Conservation (phyloP, 2,329 filamentous ascomycete genomes). For the Epichloe typhina region DNA sequence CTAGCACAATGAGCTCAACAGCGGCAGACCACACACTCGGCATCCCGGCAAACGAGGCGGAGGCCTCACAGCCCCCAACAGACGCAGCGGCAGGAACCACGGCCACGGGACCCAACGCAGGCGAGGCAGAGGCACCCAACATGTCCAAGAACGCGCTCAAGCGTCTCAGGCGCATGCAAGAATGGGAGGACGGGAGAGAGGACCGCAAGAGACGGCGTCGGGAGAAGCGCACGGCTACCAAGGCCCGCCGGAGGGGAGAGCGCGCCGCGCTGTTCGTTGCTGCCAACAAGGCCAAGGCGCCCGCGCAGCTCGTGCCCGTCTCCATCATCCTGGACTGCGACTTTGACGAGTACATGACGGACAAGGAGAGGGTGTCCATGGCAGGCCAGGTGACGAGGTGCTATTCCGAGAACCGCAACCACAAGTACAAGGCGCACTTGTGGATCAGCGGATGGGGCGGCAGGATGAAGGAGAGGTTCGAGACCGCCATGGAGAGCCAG, state of each 20-base stretch:
- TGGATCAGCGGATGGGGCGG: conserved; percentile 69
- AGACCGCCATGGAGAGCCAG: conserved; percentile 56
- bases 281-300: conserved; percentile 24
- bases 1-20: background rate
- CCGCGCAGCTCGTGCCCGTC: conserved; percentile 51
- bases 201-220: conserved; percentile 40
- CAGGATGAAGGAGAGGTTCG: conserved; percentile 63
- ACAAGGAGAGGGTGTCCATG: conserved; percentile 74
- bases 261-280: conserved; percentile 23
- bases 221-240: conserved; percentile 37
- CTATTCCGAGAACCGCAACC: conserved; percentile 75
- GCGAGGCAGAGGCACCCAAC: conserved; percentile 6
- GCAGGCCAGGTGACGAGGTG: conserved; percentile 71
- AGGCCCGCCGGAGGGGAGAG: conserved; percentile 35
- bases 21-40: background rate
- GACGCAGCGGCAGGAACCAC: background rate
- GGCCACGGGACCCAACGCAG: too few species aligned
- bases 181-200: conserved; percentile 62
- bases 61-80: background rate
- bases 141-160: conserved; percentile 83
- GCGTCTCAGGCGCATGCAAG: conserved; percentile 56
- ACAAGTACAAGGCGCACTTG: conserved; percentile 56
- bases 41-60: background rate
- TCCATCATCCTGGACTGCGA: conserved; percentile 81
- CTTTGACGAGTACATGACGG: conserved; percentile 81